phyloP scores from a whole-genome alignment of 148 eudicot genomes.

The Selenicereus undatus region DNA sequence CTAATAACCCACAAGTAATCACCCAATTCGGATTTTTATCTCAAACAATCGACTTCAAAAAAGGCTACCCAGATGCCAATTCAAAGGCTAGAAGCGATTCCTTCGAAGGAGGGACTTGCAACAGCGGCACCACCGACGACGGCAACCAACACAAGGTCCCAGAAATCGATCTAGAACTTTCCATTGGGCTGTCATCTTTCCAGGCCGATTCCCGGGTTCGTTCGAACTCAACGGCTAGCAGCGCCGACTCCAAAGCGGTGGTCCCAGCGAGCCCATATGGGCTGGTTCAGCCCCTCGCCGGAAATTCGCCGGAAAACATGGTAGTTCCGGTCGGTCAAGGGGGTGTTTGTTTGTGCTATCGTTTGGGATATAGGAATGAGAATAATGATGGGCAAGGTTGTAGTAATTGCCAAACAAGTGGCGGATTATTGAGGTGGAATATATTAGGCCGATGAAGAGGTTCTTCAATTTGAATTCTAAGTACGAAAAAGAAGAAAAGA shows the following conservation, averaged over 20 bases:
- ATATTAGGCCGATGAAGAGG: constrained; percentile 11
- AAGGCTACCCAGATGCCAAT: constrained; percentile 5
- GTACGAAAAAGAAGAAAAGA: background rate
- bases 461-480: background rate
- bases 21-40: constrained; percentile 17
- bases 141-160: constrained; percentile 8
- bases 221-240: background rate
- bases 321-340: background rate
- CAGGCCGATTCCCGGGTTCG: constrained; percentile 12
- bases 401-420: constrained; percentile 27
- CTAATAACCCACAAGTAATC: background rate
- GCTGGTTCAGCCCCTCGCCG: background rate
- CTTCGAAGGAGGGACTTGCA: constrained; percentile 32
- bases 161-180: constrained; percentile 48
- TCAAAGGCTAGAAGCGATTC: constrained; percentile 31
- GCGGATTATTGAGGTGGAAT: constrained; percentile 25
- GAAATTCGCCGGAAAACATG: constrained; percentile 8
- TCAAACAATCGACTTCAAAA: constrained; percentile 27
- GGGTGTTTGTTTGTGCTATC: constrained; percentile 1
- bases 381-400: background rate
- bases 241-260: constrained; percentile 17
- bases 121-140: constrained; percentile 62
- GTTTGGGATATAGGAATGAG: background rate
- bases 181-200: constrained; percentile 45
- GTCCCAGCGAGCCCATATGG: background rate